Evolutionary conservation across 148 eudicot species (phyloP).

Genomic region (Nepenthes gracilis): DNA sequence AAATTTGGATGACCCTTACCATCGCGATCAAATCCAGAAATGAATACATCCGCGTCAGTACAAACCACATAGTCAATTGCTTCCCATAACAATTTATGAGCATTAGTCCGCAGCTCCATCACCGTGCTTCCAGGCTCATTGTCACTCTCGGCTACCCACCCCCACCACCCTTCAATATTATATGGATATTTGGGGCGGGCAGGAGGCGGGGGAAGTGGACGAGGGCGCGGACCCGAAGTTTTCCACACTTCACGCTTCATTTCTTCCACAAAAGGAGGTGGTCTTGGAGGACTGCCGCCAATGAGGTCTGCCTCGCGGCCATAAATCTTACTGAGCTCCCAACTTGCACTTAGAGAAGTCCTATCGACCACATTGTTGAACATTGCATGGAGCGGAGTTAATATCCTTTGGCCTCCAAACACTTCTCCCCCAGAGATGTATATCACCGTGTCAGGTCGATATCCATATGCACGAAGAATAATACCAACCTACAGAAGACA

Average conservation of each 20-base stretch:
- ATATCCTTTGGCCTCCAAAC: conserved; percentile 82
- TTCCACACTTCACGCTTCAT: conserved; percentile 44
- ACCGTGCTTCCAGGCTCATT: conserved; percentile 92
- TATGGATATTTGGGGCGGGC: conserved; percentile 54
- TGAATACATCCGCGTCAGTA: conserved; percentile 75
- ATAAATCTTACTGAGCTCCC: conserved; percentile 55
- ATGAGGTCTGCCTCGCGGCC: conserved; percentile 59
- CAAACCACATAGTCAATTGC: conserved; percentile 72
- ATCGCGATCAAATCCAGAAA: conserved; percentile 86
- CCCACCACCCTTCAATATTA: conserved; percentile 99
- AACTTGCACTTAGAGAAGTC: conserved; percentile 52
- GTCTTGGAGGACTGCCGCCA: conserved; percentile 27
- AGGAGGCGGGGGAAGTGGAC: conserved; percentile 92
- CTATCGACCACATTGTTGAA: conserved; percentile 86
- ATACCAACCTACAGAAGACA: conserved; percentile 24
- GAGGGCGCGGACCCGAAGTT: conserved; percentile 70
- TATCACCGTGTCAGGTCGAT: conserved; percentile 68
- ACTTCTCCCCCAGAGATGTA: conserved; percentile 90
- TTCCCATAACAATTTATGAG: conserved; percentile 91
- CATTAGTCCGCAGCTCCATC: conserved; percentile 80
- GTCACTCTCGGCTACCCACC: conserved; percentile 97
- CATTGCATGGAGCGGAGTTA: conserved; percentile 85
- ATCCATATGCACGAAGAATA: conserved; percentile 87
- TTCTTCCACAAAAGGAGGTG: conserved; percentile 28
- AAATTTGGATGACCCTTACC: conserved; percentile 83